Conservation (phyloP, 257 asterid species). For the Linaria vulgaris region DNA sequence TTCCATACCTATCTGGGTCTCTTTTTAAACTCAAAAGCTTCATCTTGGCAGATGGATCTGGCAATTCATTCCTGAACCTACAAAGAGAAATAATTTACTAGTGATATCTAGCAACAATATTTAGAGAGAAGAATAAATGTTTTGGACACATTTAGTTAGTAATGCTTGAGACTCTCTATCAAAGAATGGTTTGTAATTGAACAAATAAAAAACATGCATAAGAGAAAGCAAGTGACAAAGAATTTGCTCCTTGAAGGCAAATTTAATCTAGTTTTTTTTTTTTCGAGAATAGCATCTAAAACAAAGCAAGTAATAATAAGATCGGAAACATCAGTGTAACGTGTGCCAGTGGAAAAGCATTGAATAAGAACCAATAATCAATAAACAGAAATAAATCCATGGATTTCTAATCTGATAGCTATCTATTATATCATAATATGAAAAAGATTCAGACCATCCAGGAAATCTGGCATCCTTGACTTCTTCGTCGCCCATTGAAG, state of each 20-base stretch:
- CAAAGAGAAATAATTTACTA: conserved; percentile 32
- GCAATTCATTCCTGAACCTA: conserved; percentile 96
- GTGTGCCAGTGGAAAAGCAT: background rate
- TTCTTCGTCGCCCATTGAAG: conserved; percentile 12
- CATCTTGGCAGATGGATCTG: conserved; percentile 95
- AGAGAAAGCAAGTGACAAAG: background rate
- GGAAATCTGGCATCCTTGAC: conserved; percentile 2
- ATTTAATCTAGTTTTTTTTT: too few relatives aligned
- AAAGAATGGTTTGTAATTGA: conserved; percentile 2
- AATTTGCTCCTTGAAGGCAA: background rate
- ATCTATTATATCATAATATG: conserved; percentile 4
- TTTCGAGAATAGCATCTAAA: background rate
- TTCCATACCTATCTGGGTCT: conserved; percentile 81
- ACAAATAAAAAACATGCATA: conserved; percentile 5
- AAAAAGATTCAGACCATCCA: conserved; percentile 17
- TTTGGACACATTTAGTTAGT: background rate
- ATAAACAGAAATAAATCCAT: conserved; percentile 3
- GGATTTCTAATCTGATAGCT: conserved; percentile 10
- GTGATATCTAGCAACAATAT: conserved; percentile 11
- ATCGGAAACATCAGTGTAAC: background rate
- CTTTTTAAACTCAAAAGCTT: conserved; percentile 74
- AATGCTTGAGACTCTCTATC: conserved; percentile 4
- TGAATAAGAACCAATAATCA: conserved; percentile 2
- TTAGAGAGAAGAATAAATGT: background rate
- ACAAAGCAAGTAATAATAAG: conserved; percentile 13